phyloP scores from a whole-genome alignment of 768 basidiomycete species.

The Leccinum fibrillosum region DNA sequence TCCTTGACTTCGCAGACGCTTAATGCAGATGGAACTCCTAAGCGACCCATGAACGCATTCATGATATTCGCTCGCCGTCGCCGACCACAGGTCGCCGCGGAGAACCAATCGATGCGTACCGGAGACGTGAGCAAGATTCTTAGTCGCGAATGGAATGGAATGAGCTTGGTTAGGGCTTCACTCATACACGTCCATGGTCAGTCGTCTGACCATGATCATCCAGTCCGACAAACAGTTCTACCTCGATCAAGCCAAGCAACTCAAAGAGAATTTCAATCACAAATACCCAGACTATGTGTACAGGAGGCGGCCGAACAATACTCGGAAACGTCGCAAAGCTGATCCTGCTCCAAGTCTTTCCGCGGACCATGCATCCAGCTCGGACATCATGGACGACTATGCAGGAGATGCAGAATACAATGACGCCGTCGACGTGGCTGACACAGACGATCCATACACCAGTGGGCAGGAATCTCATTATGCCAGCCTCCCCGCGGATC shows the following conservation, averaged over 20 bases:
- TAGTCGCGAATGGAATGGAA: slow-evolving; percentile 81
- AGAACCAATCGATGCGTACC: slow-evolving; percentile 86
- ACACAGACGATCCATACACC: slow-evolving; percentile 20
- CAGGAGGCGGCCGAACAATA: slow-evolving; percentile 83
- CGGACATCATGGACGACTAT: slow-evolving; percentile 34
- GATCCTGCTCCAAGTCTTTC: slow-evolving; percentile 32
- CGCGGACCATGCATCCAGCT: slow-evolving; percentile 29
- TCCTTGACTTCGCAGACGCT: slow-evolving; percentile 74
- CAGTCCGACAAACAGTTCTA: slow-evolving; percentile 85
- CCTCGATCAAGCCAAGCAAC: slow-evolving; percentile 78
- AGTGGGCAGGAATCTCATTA: slow-evolving; percentile 21
- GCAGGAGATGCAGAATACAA: slow-evolving; percentile 29
- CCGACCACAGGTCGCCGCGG: slow-evolving; percentile 80
- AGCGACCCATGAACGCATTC: slow-evolving; percentile 91
- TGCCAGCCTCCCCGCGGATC: slow-evolving; percentile 20
- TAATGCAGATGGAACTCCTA: slow-evolving; percentile 84
- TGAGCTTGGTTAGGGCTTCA: slow-evolving; percentile 57
- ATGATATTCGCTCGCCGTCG: slow-evolving; percentile 88
- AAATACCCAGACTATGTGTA: slow-evolving; percentile 91
- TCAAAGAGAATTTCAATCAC: slow-evolving; percentile 83
- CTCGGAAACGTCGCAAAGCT: slow-evolving; percentile 57
- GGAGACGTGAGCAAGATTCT: slow-evolving; percentile 88
- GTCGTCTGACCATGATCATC: slow-evolving; percentile 15
- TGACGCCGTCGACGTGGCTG: slow-evolving; percentile 37
- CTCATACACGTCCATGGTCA: slow-evolving; percentile 1